These are phyloP conservation scores for Ensete ventricosum DNA, from an alignment of 176 grass and related monocot species.

Conservation along the genomic window DNA sequence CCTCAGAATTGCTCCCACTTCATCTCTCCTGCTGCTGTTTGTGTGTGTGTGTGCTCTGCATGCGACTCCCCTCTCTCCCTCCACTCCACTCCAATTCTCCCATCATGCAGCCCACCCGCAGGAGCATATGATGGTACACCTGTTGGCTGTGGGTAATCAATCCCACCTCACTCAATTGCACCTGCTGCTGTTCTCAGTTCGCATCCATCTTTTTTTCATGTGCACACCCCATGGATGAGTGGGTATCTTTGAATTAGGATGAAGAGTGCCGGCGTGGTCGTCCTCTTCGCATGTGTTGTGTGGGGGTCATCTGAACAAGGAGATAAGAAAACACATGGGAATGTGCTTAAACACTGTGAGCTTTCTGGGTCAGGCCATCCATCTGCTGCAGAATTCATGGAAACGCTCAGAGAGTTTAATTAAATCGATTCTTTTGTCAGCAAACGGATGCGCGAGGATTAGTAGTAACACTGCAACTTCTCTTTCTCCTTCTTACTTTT, in stretches of 20 bases:
- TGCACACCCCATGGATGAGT: background rate
- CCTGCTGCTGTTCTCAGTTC: background rate
- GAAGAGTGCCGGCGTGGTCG: background rate
- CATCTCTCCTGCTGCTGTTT: background rate
- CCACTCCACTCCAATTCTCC: background rate
- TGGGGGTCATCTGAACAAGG: background rate
- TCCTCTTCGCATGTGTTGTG: background rate
- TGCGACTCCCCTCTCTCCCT: background rate
- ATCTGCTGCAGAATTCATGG: too few relatives aligned
- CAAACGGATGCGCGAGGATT: too few relatives aligned
- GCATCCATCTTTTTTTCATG: background rate
- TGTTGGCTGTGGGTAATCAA: background rate
- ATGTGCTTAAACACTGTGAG: background rate
- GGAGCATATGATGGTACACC: slow-evolving; percentile 1
- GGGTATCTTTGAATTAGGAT: background rate
- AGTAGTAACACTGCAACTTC: too few relatives aligned
- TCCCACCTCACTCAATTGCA: background rate
- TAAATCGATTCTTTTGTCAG: too few relatives aligned
- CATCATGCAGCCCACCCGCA: slow-evolving; percentile 1
- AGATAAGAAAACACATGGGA: slow-evolving; percentile 2
- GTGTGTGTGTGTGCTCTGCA: background rate
- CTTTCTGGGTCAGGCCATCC: too few relatives aligned
- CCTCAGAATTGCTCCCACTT: background rate
- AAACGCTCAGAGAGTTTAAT: too few relatives aligned
- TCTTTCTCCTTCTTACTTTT: too few relatives aligned